Base-by-base conservation (phyloP, 2,329 filamentous ascomycete genomes). In the Fonsecaea pedrosoi region DNA sequence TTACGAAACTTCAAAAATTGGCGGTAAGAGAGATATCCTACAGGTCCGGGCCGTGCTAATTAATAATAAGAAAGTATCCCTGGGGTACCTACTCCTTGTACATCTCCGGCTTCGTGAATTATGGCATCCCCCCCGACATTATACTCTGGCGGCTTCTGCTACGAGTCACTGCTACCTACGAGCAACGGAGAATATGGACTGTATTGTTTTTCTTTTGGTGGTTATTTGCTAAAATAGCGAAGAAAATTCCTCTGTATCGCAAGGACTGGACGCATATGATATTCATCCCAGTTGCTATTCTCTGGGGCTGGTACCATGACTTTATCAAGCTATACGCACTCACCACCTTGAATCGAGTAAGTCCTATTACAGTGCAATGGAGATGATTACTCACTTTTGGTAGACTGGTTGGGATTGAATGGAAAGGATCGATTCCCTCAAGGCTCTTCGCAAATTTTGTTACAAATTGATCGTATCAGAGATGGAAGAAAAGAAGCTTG, bases 221-320 rank as follows among this genome's bases (percentile, higher is more conserved):
- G 50, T 21, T 54, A 10, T 54, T 54, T 54, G 50, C 50, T n/a
- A 54, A 54, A 54, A 54, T 54, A 10, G 50, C 50, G 34, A 54
- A 54, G 50, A 54, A 21, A 54, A 25, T 54, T 6, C 18, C 50
- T 54, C 50, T 54, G 25, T 54, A 21, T 34, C 34, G 50, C 10
- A 30, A 54, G 18, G 30, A 54, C 18, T 54, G 50, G 50, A 30
- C n/a, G 50, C n/a, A 54, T 25, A 21, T 54, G 13, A 21, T 54
- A 4, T 54, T 54, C 30, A 15, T 54, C n/a, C 50, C 50, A 1
- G 50, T 54, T 15, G 50, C 50, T 15, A 54, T 54, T 54, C 3
- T 54, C 50, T 54, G 50, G 50, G 50, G 50, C 50, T 54, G 50
- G 50, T 54, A n/a, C 18, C 50, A 54, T 54, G 50, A 54, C 50